Conservation (phyloP, 75 land plant species). For the Selaginella tamariscina region DNA sequence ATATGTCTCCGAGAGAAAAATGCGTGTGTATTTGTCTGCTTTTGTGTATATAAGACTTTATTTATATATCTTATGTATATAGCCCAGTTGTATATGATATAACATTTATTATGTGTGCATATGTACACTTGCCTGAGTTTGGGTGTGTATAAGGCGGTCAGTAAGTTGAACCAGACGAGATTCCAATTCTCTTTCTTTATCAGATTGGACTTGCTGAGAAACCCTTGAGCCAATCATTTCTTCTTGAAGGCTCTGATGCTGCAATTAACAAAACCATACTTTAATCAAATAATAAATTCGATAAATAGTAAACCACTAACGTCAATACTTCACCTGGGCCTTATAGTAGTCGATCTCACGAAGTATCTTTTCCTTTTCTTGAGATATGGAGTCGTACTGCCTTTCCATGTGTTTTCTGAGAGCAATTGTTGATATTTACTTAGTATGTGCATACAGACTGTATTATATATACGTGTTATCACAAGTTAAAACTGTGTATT, state of each 20-base stretch:
- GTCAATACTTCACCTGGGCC: slow-evolving; percentile 11
- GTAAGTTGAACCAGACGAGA: not conserved
- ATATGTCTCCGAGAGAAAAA: too few species aligned
- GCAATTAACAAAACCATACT: not conserved
- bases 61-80: too few species aligned
- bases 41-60: too few species aligned
- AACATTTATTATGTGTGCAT: too few species aligned
- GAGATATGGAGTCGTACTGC: too few species aligned
- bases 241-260: not conserved
- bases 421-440: too few species aligned
- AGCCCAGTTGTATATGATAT: too few species aligned
- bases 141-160: not conserved
- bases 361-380: not conserved
- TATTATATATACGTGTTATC: too few species aligned
- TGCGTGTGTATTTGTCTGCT: too few species aligned
- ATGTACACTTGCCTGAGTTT: not conserved
- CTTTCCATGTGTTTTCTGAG: too few species aligned
- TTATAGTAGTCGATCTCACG: slow-evolving; percentile 20
- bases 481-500: too few species aligned
- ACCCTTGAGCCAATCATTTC: not conserved
- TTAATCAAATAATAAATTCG: not conserved
- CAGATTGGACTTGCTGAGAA: not conserved
- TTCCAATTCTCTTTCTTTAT: not conserved
- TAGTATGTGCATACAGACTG: too few species aligned
- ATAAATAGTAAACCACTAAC: not conserved